Evolutionary conservation across 2,329 filamentous ascomycete species (phyloP).

Genomic region (Cladosporium sphaerospermum): DNA sequence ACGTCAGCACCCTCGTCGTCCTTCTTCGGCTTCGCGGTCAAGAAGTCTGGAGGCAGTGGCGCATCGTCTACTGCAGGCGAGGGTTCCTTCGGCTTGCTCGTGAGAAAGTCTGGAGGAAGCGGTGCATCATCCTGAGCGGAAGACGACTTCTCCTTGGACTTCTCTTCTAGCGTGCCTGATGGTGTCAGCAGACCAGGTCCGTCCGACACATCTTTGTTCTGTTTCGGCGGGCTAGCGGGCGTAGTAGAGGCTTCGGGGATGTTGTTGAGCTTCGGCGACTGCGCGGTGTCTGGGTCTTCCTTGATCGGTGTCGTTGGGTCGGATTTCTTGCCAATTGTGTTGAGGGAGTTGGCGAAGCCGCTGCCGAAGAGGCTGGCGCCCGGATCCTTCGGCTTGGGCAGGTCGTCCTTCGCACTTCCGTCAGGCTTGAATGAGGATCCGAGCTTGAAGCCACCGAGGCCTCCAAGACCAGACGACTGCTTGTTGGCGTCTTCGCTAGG

Average conservation of each 20-base stretch:
- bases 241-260: constrained; percentile 33
- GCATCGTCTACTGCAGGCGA: constrained; percentile 26
- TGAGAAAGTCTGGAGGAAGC: constrained; percentile 40
- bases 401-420: constrained; percentile 54
- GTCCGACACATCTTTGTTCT: constrained; percentile 6
- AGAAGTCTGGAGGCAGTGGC: constrained; percentile 38
- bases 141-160: constrained; percentile 30
- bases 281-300: constrained; percentile 30
- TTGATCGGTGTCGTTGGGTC: constrained; percentile 34
- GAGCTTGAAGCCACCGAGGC: constrained; percentile 55
- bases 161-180: constrained; percentile 1
- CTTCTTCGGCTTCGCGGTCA: constrained; percentile 26
- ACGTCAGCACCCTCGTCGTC: constrained; percentile 30
- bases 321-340: constrained; percentile 13
- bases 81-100: constrained; percentile 13
- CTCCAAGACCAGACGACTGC: constrained; percentile 26
- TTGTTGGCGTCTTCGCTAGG: constrained; percentile 4
- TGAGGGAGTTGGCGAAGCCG: constrained; percentile 26
- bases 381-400: constrained; percentile 40
- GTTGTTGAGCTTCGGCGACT: constrained; percentile 27
- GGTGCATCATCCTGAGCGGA: constrained; percentile 29
- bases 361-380: constrained; percentile 28
- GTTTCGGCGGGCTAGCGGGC: constrained; percentile 25
- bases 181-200: constrained; percentile 1
- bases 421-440: constrained; percentile 63